These are phyloP conservation scores for Talaromyces proteolyticus DNA, from an alignment of 495 filamentous ascomycete genomes.

Conservation along the genomic window DNA sequence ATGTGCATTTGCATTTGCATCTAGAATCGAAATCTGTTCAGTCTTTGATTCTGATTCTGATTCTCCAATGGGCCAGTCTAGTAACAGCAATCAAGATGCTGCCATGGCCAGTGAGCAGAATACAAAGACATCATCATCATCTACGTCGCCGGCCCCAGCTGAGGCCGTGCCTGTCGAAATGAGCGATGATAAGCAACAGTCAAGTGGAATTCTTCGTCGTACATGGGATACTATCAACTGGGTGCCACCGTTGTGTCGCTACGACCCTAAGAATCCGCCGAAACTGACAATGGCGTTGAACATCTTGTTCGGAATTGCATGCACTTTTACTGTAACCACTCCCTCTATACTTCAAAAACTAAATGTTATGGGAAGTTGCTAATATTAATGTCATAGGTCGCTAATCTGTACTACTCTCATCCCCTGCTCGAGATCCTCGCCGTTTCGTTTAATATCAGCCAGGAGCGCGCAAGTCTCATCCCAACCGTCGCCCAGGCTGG, in stretches of 20 bases:
- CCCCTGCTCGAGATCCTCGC: conserved; percentile 62
- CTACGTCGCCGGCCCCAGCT: too few relatives aligned
- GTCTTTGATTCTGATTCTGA: background rate
- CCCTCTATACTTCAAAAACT: background rate
- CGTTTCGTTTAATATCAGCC: conserved; percentile 51
- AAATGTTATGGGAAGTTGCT: background rate
- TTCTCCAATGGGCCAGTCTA: background rate
- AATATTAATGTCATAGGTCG: conserved; percentile 48
- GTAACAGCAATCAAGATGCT: background rate
- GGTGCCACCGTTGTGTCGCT: conserved; percentile 50
- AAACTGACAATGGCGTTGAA: conserved; percentile 55
- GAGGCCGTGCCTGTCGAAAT: background rate
- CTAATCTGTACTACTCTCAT: conserved; percentile 70
- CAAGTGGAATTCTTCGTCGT: background rate
- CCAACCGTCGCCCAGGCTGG: conserved; percentile 79
- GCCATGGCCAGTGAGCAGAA: background rate
- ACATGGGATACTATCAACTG: conserved; percentile 32
- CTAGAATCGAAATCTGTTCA: background rate
- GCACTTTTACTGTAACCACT: conserved; percentile 20
- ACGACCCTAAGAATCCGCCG: conserved; percentile 48
- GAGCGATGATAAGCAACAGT: background rate
- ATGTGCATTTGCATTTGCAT: too few relatives aligned
- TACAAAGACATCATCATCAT: background rate
- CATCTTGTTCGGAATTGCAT: conserved; percentile 51
- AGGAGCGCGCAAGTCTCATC: conserved; percentile 52